These are phyloP conservation scores for Incumbomyces lentus DNA, from an alignment of 2,329 filamentous ascomycete species.

Conservation along the genomic window DNA sequence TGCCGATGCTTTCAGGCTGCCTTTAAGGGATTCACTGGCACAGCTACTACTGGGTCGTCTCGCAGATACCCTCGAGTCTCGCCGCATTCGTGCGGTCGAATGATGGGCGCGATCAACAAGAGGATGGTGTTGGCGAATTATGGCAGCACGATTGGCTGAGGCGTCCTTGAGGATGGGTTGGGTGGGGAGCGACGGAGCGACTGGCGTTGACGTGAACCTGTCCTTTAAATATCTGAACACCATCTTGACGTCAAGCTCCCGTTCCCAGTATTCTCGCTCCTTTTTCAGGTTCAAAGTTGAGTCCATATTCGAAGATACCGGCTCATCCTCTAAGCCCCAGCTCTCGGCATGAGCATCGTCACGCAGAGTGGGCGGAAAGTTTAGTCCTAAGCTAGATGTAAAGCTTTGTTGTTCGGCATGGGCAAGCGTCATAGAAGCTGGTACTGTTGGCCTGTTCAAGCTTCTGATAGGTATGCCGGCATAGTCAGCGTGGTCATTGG, in stretches of 20 bases:
- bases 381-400: conserved; percentile 24
- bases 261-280: conserved; percentile 78
- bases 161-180: conserved; percentile 47
- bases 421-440: not conserved
- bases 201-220: conserved; percentile 47
- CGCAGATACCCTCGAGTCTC: conserved; percentile 36
- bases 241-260: conserved; percentile 78
- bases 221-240: conserved; percentile 80
- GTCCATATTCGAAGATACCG: conserved; percentile 22
- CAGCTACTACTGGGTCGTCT: conserved; percentile 54
- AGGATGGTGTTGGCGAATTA: conserved; percentile 82
- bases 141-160: conserved; percentile 63
- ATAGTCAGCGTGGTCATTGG: conserved; percentile 53
- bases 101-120: conserved; percentile 54
- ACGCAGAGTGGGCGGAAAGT: conserved; percentile 41
- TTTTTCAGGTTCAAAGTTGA: conserved; percentile 35
- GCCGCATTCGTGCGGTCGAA: conserved; percentile 34
- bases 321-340: conserved; percentile 57
- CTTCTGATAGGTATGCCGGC: conserved; percentile 56
- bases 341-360: conserved; percentile 44
- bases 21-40: conserved; percentile 76
- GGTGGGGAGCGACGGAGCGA: conserved; percentile 30
- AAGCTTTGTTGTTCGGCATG: conserved; percentile 6
- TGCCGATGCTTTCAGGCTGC: conserved; percentile 49
- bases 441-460: conserved; percentile 22